A percentile compares a stretch with the other conserved stretches of the same genome.
Conservation (phyloP, 1,284 basidiomycete genomes). For the Grifola frondosa region DNA sequence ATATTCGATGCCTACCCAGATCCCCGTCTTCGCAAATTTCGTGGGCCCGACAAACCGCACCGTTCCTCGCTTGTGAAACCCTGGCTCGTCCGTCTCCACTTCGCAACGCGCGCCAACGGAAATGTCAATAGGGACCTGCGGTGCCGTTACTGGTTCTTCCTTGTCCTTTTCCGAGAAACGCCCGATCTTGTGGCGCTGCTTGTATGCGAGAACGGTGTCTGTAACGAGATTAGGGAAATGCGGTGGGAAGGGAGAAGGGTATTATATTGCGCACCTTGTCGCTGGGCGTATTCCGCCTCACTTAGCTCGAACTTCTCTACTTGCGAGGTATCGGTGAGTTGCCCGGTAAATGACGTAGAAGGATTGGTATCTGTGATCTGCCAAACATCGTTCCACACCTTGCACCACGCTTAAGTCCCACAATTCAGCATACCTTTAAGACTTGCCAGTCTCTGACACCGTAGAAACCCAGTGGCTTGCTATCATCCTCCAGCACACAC, state of each 20-base stretch:
- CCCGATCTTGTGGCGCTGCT: constrained; percentile 87
- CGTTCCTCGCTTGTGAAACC: constrained; percentile 76
- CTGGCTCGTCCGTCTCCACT: constrained; percentile 68
- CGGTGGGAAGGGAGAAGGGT: background rate
- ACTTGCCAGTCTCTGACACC: constrained; percentile 68
- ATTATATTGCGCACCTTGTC: constrained; percentile 76
- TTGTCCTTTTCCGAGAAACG: constrained; percentile 66
- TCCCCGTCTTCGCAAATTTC: constrained; percentile 67
- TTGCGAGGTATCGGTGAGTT: constrained; percentile 80
- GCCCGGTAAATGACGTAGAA: constrained; percentile 68
- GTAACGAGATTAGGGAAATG: background rate
- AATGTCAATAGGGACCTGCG: constrained; percentile 47
- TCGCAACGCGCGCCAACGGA: constrained; percentile 78
- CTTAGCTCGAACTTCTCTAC: constrained; percentile 94
- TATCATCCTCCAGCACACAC: constrained; percentile 63
- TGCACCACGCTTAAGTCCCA: no score
- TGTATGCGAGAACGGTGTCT: constrained; percentile 93
- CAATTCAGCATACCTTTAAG: constrained; percentile 57
- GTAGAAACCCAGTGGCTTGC: constrained; percentile 70
- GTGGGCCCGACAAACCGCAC: constrained; percentile 85
- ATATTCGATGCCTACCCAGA: constrained; percentile 94
- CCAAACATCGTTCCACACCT: no score
- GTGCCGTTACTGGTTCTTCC: constrained; percentile 32
- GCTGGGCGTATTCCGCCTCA: constrained; percentile 77
- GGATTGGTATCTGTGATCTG: constrained; percentile 84